These are phyloP conservation scores for Paraphysoderma sedebokerense DNA, from an alignment of 371 early-diverging fungal species.

Conservation along the genomic window DNA sequence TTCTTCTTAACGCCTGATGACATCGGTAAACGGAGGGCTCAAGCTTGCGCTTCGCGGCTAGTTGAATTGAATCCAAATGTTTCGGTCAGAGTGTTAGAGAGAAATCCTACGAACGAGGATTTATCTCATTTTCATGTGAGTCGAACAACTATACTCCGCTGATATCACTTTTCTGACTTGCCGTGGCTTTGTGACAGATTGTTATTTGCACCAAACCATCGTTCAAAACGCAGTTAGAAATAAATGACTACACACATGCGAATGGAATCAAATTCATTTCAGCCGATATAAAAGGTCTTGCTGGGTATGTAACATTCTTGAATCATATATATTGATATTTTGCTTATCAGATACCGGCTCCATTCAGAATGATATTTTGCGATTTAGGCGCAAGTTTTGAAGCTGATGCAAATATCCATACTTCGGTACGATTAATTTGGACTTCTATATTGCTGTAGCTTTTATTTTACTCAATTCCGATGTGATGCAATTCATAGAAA, in stretches of 20 bases:
- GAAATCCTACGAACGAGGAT: conserved; percentile 49
- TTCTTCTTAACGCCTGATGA: conserved; percentile 83
- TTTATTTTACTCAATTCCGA: no score
- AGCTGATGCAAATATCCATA: conserved; percentile 83
- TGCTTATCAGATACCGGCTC: background rate
- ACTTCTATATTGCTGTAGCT: background rate
- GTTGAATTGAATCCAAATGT: conserved; percentile 96
- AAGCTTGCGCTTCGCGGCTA: conserved; percentile 56
- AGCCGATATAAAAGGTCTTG: conserved; percentile 85
- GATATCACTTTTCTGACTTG: no score
- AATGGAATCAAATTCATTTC: conserved; percentile 78
- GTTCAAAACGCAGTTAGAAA: conserved; percentile 56
- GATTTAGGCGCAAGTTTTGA: conserved; percentile 90
- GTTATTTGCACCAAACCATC: conserved; percentile 77
- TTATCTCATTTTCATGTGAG: conserved; percentile 52
- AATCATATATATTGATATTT: no score
- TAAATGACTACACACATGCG: conserved; percentile 74
- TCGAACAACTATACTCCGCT: background rate
- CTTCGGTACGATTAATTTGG: conserved; percentile 58
- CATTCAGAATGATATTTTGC: conserved; percentile 55
- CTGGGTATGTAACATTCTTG: conserved; percentile 41
- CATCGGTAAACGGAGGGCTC: conserved; percentile 80
- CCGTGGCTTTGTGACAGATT: conserved; percentile 24
- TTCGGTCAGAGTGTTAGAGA: conserved; percentile 64
- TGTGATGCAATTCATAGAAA: no score